Conservation (phyloP, 2,329 filamentous ascomycete species). For the Rutstroemia sp. region DNA sequence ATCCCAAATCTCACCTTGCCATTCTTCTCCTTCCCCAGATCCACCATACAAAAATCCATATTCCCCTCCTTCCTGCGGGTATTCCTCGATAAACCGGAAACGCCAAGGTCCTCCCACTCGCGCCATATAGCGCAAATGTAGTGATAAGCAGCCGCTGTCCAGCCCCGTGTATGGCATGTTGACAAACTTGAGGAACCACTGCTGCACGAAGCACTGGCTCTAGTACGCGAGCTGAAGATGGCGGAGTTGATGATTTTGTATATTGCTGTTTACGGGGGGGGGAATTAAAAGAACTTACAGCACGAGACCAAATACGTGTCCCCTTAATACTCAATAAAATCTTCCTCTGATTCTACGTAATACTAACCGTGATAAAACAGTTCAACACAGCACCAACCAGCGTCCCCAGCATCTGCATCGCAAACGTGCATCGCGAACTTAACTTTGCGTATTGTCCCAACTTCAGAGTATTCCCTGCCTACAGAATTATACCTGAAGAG, state of each 20-base stretch:
- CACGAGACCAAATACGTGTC: constrained; percentile 56
- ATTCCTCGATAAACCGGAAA: constrained; percentile 27
- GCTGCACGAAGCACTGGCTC: constrained; percentile 63
- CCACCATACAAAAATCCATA: neutral
- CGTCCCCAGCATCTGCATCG: constrained; percentile 35
- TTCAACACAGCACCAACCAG: constrained; percentile 37
- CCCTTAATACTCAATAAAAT: constrained; percentile 53
- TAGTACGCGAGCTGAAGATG: constrained; percentile 58
- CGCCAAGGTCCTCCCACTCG: constrained; percentile 21
- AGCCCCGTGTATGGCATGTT: constrained; percentile 68
- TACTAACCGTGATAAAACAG: constrained; percentile 56
- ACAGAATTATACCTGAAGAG: constrained; percentile 52
- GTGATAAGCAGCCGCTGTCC: constrained; percentile 63
- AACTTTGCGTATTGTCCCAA: constrained; percentile 42
- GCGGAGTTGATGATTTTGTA: constrained; percentile 48
- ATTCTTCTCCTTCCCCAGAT: neutral
- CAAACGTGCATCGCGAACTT: constrained; percentile 31
- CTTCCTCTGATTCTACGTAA: constrained; percentile 56
- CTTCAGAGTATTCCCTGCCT: constrained; percentile 40
- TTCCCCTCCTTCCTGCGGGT: constrained; percentile 9
- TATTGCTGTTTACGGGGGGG: neutral
- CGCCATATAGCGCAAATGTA: constrained; percentile 42
- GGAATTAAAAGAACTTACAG: neutral
- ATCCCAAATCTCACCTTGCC: too few species aligned
- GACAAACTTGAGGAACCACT: constrained; percentile 73